Evolutionary conservation across 192 early-diverging fungal genomes (phyloP).

Genomic region (Rhizophagus clarus): DNA sequence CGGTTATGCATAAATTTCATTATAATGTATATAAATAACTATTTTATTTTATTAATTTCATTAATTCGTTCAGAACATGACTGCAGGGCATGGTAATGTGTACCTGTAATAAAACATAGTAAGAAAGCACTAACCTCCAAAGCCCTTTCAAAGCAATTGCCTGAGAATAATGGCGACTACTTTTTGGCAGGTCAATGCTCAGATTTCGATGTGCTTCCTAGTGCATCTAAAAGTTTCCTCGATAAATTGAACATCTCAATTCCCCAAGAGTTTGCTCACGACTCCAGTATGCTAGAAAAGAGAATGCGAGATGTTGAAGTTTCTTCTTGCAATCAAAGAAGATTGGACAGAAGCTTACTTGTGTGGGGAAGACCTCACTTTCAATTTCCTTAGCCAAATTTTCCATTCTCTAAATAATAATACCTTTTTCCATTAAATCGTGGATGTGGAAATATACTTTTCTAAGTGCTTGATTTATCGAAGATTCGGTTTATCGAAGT

Average conservation of each 20-base stretch:
- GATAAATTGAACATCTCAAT: conserved; percentile 9
- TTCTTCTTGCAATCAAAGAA: too few relatives aligned
- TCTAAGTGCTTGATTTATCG: too few relatives aligned
- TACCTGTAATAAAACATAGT: not conserved
- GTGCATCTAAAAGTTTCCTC: not conserved
- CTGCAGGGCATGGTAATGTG: conserved; percentile 25
- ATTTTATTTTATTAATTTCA: too few relatives aligned
- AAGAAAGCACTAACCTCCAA: conserved; percentile 17
- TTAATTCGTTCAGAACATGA: conserved; percentile 28
- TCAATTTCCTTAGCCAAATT: too few relatives aligned
- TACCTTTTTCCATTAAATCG: too few relatives aligned
- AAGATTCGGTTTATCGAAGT: too few relatives aligned
- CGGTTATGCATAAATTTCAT: too few relatives aligned
- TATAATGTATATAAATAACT: too few relatives aligned
- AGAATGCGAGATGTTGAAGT: not conserved
- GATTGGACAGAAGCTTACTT: too few relatives aligned
- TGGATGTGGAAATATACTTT: too few relatives aligned
- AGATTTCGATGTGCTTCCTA: too few relatives aligned
- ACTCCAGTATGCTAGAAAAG: conserved; percentile 15
- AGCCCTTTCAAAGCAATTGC: conserved; percentile 16
- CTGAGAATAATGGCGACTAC: not conserved
- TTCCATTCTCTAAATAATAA: too few relatives aligned
- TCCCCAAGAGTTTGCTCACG: not conserved
- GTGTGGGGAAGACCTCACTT: not conserved
- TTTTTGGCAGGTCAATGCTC: not conserved